Conservation (phyloP, 140 eudicot genomes). For the Ambrosia hybrid region DNA sequence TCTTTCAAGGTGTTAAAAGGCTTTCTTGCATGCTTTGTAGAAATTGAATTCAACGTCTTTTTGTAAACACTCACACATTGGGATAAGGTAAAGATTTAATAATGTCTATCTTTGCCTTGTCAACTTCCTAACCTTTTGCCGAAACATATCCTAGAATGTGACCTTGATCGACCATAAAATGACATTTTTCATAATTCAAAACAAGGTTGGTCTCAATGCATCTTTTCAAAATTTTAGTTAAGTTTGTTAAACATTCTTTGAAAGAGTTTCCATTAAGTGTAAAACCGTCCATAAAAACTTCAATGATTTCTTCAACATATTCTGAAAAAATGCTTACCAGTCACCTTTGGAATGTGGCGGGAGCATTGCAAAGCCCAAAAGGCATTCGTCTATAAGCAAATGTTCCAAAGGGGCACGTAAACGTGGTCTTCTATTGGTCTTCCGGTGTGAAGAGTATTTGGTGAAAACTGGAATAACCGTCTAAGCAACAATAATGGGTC, state of each 20-base stretch:
- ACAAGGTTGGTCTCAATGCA: constrained; percentile 17
- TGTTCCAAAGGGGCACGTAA: constrained; percentile 26
- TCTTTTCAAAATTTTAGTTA: too few species aligned
- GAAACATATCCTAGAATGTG: too few species aligned
- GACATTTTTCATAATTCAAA: not conserved
- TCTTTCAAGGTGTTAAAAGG: constrained; percentile 14
- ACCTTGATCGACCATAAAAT: too few species aligned
- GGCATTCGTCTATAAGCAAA: constrained; percentile 18
- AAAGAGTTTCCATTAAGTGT: too few species aligned
- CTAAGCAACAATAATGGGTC: not conserved
- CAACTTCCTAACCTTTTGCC: too few species aligned
- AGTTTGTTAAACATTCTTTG: too few species aligned
- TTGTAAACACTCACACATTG: constrained; percentile 15
- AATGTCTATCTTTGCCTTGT: too few species aligned
- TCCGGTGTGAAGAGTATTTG: constrained; percentile 10
- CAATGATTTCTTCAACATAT: too few species aligned
- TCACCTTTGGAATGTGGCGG: not conserved
- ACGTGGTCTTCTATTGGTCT: constrained; percentile 30
- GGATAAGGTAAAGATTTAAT: not conserved
- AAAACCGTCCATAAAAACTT: too few species aligned
- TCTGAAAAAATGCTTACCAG: too few species aligned
- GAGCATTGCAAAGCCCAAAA: constrained; percentile 8
- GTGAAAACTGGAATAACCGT: not conserved
- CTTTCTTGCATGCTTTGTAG: too few species aligned
- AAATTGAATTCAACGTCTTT: constrained; percentile 11